These are phyloP conservation scores for Laetiporus sulphureus DNA, from an alignment of 1,284 basidiomycete genomes.

Conservation along the genomic window DNA sequence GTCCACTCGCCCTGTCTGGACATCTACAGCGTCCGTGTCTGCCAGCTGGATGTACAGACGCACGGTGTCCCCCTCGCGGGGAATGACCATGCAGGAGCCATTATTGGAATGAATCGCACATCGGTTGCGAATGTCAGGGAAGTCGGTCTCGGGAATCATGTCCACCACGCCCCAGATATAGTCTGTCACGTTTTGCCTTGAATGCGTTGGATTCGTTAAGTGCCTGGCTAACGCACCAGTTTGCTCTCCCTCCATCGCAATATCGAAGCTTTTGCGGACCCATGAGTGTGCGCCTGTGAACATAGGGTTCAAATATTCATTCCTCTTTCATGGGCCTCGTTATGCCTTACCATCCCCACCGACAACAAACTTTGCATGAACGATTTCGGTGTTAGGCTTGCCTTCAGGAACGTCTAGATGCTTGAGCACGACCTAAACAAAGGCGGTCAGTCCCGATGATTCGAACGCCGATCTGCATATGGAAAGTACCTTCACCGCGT, in stretches of 20 bases:
- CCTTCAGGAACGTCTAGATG: slow-evolving; percentile 22
- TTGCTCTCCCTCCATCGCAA: slow-evolving; percentile 74
- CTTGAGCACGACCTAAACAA: slow-evolving; percentile 30
- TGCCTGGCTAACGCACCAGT: slow-evolving; percentile 36
- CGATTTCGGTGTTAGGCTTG: slow-evolving; percentile 32
- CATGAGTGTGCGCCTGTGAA: slow-evolving; percentile 69
- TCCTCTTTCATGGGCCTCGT: slow-evolving; percentile 14
- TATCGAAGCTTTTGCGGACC: slow-evolving; percentile 65
- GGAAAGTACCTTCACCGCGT: slow-evolving; percentile 51
- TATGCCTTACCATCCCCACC: slow-evolving; percentile 49
- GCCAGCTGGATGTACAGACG: slow-evolving; percentile 73
- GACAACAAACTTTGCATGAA: slow-evolving; percentile 48
- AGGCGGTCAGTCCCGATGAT: neutral
- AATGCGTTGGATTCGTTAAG: neutral
- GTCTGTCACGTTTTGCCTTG: too few relatives aligned
- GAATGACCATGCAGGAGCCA: slow-evolving; percentile 65
- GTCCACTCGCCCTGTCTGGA: slow-evolving; percentile 50
- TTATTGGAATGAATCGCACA: slow-evolving; percentile 53
- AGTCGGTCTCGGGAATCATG: slow-evolving; percentile 62
- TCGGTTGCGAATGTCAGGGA: slow-evolving; percentile 76
- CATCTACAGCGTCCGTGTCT: slow-evolving; percentile 41
- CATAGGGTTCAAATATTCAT: neutral
- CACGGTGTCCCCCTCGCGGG: slow-evolving; percentile 65
- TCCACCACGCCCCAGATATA: slow-evolving; percentile 80
- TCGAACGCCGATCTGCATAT: neutral